Evolutionary conservation across 768 basidiomycete genomes (phyloP).

Genomic region (Pleurotus salmoneostramineus): DNA sequence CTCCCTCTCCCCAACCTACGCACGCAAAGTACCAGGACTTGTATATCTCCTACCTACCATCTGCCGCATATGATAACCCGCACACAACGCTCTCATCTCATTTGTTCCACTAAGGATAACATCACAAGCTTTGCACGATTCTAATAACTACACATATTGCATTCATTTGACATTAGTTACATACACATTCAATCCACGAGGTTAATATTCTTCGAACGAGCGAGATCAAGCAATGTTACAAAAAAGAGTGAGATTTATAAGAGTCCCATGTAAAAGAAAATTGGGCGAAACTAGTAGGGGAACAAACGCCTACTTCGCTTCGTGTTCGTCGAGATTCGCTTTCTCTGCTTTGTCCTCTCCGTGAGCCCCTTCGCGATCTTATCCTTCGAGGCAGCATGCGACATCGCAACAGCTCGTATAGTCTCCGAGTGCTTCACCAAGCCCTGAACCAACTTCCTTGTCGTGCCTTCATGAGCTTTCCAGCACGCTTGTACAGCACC

Average conservation of each 20-base stretch:
- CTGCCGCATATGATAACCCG: not conserved
- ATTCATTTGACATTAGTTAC: conserved; percentile 3
- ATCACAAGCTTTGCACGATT: not conserved
- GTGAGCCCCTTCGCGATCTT: conserved; percentile 2
- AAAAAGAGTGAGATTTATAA: not conserved
- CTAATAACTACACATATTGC: conserved; percentile 2
- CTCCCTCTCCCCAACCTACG: not conserved
- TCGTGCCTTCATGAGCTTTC: conserved; percentile 28
- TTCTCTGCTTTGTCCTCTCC: not conserved
- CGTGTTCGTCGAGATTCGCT: not conserved
- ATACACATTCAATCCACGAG: conserved; percentile 1
- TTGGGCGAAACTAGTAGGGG: not conserved
- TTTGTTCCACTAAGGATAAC: not conserved
- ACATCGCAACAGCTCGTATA: not conserved
- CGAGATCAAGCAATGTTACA: not conserved
- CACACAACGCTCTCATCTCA: conserved; percentile 7
- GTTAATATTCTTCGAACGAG: not conserved
- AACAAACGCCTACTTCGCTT: not conserved
- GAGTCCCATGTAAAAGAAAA: not conserved
- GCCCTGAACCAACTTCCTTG: conserved; percentile 14
- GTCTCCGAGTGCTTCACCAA: not conserved
- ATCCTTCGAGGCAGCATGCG: conserved; percentile 1
- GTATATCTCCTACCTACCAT: not conserved
- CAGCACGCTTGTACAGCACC: conserved; percentile 27
- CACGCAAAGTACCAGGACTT: not conserved